Percentiles rank a stretch among this genome's conserved stretches.
phyloP scores from a whole-genome alignment of 176 grass and related monocot genomes.

The Saccharum officinarum region DNA sequence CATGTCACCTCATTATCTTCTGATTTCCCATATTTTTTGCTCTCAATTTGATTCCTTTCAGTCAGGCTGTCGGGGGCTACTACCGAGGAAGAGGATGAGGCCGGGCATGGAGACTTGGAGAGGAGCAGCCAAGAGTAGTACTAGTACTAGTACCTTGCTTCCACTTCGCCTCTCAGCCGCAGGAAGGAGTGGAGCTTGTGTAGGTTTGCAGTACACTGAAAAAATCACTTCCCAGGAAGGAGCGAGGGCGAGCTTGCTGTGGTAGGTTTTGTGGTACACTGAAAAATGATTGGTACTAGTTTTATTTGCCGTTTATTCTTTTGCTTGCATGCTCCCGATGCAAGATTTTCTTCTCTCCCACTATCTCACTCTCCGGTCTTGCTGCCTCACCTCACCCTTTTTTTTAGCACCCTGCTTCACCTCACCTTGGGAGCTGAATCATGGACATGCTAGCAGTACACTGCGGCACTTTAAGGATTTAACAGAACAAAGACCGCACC shows the following conservation, averaged over 20 bases:
- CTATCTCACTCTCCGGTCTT: neutral
- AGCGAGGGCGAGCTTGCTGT: neutral
- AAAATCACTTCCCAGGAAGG: neutral
- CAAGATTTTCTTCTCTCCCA: neutral
- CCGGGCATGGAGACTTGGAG: neutral
- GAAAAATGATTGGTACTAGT: constrained; percentile 38
- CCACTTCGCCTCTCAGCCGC: no score
- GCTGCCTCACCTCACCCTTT: no score
- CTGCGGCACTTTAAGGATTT: constrained; percentile 31
- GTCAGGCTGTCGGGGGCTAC: constrained; percentile 33
- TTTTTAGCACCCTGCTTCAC: no score
- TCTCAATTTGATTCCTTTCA: constrained; percentile 10
- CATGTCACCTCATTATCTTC: constrained; percentile 36
- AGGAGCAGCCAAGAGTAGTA: neutral
- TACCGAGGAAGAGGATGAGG: constrained; percentile 34
- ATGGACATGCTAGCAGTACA: constrained; percentile 22
- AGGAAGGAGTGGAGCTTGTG: neutral
- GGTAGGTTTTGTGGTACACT: constrained; percentile 27
- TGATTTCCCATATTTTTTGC: constrained; percentile 11
- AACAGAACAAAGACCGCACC: constrained; percentile 20
- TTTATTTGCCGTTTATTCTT: neutral
- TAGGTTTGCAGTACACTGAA: neutral
- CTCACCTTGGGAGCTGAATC: constrained; percentile 36
- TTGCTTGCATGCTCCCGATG: neutral
- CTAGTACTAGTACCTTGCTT: neutral